Evolutionary conservation across 345 rosid genomes (phyloP), one percentile per base, ranked within the genome.

Genomic region (Citrus australasica): DNA sequence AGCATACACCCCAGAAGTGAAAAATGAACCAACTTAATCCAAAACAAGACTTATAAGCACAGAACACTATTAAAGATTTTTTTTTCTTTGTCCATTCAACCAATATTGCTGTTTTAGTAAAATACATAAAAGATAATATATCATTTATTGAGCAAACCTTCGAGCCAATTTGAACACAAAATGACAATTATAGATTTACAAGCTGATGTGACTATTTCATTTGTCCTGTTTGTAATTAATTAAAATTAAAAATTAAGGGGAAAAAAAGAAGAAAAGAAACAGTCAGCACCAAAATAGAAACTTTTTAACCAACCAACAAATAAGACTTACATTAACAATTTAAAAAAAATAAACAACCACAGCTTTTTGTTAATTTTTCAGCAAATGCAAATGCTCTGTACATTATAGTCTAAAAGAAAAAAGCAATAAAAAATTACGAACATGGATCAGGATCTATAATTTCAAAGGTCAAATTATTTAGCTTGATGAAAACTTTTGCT

Each of bases 401-500:
- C 83, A 79, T 82, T 82, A 73, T 73, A 71, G 22, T 64, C 30
- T 10, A 37, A 16, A 19, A 38, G 35, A 71, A 53, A 22, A 1
- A 55, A 21, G 11, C 5, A 4, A 24, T 60, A 60, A 24, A 76
- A 46, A 58, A 6, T 27, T 11, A 75, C 6, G 73, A 6, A 69
- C 30, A 61, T 51, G 79, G 83, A 87, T 87, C 89, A 87, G 82
- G 87, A 87, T 86, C 87, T 79, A 86, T 58, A 38, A 61, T 11
- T 63, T 17, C 69, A 73, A 77, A 27, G 76, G 62, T 65, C 73
- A 73, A 59, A 7, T 16, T 25, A 4, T 27, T 73, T 30, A 73
- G 48, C 40, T 14, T 35, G 5, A 22, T 24, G 17, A 63, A 32
- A 22, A 62, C 17, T 13, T 40, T 35, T 25, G 59, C 40, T 16